These are phyloP conservation scores for Didymella arachidicola DNA, from an alignment of 2,329 filamentous ascomycete species.

Conservation along the genomic window DNA sequence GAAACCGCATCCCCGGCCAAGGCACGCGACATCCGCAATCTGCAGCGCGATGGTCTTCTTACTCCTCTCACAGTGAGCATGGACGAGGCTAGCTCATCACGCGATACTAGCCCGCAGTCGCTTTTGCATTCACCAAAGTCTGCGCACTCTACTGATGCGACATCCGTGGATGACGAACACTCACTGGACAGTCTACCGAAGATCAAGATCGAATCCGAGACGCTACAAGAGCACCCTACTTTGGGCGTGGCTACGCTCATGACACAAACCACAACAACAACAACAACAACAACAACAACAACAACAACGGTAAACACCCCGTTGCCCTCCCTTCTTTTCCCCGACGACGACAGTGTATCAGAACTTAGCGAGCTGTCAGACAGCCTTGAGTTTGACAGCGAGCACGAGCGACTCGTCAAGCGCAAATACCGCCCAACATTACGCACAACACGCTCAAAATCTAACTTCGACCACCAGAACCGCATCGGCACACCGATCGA, in stretches of 20 bases:
- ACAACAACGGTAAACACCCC: constrained; percentile 41
- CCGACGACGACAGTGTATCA: constrained; percentile 45
- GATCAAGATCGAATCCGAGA: constrained; percentile 35
- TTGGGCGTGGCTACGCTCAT: constrained; percentile 43
- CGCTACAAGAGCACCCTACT: constrained; percentile 32
- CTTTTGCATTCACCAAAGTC: constrained; percentile 47
- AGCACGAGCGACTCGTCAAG: constrained; percentile 46
- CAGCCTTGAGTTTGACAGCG: constrained; percentile 50
- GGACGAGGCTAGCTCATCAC: constrained; percentile 40
- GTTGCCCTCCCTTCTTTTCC: constrained; percentile 37
- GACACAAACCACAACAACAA: constrained; percentile 37
- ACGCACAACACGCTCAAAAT: constrained; percentile 49
- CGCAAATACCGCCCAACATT: constrained; percentile 40
- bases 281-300: constrained; percentile 36
- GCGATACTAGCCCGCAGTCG: constrained; percentile 42
- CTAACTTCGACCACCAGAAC: constrained; percentile 39
- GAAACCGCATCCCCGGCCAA: constrained; percentile 24
- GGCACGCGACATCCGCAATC: constrained; percentile 39
- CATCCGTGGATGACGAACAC: constrained; percentile 48
- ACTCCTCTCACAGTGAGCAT: constrained; percentile 39
- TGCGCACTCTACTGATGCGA: constrained; percentile 49
- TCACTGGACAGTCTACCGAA: constrained; percentile 21
- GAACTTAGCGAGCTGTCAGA: constrained; percentile 53
- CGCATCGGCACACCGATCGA: constrained; percentile 42
- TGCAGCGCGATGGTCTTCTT: constrained; percentile 45